Evolutionary conservation across 306 rosid genomes (phyloP).

Genomic region (Betula pendula): DNA sequence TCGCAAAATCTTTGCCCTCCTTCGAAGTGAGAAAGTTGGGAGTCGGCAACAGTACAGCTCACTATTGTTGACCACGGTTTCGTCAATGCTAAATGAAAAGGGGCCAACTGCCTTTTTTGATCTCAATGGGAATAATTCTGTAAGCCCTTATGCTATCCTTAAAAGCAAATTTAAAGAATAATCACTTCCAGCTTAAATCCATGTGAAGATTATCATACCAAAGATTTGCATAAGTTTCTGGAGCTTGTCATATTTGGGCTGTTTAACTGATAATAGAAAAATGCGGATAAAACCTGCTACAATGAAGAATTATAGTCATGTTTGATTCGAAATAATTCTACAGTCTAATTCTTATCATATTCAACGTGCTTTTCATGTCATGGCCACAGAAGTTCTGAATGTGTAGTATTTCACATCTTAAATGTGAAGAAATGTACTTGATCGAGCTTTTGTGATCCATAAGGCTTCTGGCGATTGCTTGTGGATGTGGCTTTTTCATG

Average conservation of each 20-base stretch:
- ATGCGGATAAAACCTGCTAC: background rate
- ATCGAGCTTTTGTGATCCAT: background rate
- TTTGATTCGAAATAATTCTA: background rate
- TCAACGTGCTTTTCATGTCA: background rate
- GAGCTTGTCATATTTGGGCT: background rate
- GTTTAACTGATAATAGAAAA: background rate
- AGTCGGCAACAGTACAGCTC: constrained; percentile 75
- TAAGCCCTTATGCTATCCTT: constrained; percentile 46
- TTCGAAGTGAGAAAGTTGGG: constrained; percentile 88
- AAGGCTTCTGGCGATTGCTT: background rate
- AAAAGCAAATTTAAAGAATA: constrained; percentile 16
- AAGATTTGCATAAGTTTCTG: background rate
- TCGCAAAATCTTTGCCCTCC: constrained; percentile 91
- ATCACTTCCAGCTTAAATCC: constrained; percentile 7
- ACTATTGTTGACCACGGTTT: constrained; percentile 73
- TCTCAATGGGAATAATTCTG: constrained; percentile 78
- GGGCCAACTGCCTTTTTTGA: constrained; percentile 99
- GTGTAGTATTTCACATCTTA: no score
- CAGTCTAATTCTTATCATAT: background rate
- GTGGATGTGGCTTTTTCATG: no score
- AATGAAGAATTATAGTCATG: background rate
- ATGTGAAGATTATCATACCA: constrained; percentile 11
- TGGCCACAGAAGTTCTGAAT: background rate
- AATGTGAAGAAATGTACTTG: no score
- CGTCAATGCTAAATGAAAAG: constrained; percentile 88